A percentile compares a stretch with the other conserved stretches of the same genome.
These are phyloP conservation scores for Physcomitrellopsis africana DNA, from an alignment of 225 moss, liverwort and hornwort genomes.

Conservation along the genomic window DNA sequence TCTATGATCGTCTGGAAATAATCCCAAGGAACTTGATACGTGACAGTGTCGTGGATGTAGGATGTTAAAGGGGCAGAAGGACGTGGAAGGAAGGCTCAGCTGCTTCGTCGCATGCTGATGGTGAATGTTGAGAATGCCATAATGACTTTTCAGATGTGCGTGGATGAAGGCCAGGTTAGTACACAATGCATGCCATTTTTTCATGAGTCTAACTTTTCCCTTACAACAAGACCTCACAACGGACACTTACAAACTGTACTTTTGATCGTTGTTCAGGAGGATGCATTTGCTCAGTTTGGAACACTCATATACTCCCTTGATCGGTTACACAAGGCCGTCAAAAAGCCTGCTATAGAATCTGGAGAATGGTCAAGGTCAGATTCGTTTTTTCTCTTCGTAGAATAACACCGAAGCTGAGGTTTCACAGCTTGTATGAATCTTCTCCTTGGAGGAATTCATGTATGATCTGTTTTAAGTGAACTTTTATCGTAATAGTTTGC, in stretches of 20 bases:
- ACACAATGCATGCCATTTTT: conserved; percentile 4
- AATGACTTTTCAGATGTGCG: conserved; percentile 72
- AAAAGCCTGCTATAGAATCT: conserved; percentile 55
- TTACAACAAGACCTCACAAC: conserved; percentile 10
- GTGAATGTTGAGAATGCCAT: conserved; percentile 92
- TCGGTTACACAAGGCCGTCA: conserved; percentile 70
- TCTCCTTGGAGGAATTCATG: conserved; percentile 1
- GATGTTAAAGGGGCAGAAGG: conserved; percentile 67
- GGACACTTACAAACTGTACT: conserved; percentile 15
- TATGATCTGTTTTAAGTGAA: conserved; percentile 1
- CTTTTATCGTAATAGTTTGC: neutral
- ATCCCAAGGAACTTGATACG: neutral
- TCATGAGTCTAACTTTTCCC: neutral
- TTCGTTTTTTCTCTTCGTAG: conserved; percentile 13
- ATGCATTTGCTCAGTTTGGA: conserved; percentile 77
- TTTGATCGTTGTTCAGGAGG: conserved; percentile 59
- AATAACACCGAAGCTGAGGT: neutral
- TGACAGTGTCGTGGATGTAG: conserved; percentile 42
- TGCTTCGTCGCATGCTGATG: conserved; percentile 90
- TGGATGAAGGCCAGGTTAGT: conserved; percentile 82
- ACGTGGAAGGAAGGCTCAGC: conserved; percentile 84
- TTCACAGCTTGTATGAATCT: neutral
- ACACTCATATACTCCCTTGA: conserved; percentile 82
- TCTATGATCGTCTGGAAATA: conserved; percentile 12
- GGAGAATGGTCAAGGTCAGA: conserved; percentile 88